phyloP scores from a whole-genome alignment of 2,329 filamentous ascomycete genomes.

The Chrysoporthe cubensis region DNA sequence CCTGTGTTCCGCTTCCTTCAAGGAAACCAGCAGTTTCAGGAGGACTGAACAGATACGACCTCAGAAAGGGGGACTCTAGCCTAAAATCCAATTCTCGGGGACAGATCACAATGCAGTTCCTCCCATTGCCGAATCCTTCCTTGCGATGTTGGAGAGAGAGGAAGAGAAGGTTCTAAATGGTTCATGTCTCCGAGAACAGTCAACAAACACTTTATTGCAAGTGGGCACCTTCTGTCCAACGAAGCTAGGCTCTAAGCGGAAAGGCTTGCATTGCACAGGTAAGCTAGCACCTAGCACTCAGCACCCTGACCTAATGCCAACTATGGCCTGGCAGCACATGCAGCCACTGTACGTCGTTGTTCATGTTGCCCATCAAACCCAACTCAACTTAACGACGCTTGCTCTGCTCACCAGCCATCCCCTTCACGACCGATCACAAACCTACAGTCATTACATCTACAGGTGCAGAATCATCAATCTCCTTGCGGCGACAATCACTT shows the following conservation, averaged over 20 bases:
- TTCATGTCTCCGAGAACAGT: slow-evolving; percentile 6
- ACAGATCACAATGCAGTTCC: not conserved
- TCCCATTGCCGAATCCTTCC: slow-evolving; percentile 3
- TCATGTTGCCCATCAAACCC: slow-evolving; percentile 1
- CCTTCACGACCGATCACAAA: not conserved
- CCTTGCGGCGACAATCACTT: not conserved
- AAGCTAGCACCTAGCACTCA: slow-evolving; percentile 6
- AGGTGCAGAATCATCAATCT: not conserved
- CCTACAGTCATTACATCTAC: not conserved
- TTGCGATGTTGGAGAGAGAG: slow-evolving; percentile 6
- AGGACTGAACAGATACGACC: slow-evolving; percentile 2
- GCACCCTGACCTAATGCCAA: slow-evolving; percentile 12
- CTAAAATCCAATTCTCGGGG: not conserved
- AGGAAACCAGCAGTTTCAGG: not conserved
- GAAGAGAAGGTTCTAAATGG: slow-evolving; percentile 5
- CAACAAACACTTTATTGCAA: slow-evolving; percentile 21
- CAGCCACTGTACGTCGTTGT: slow-evolving; percentile 1
- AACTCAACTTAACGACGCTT: not conserved
- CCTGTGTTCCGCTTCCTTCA: not conserved
- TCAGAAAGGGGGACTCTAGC: slow-evolving; percentile 7
- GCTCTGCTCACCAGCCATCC: not conserved
- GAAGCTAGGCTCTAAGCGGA: slow-evolving; percentile 2
- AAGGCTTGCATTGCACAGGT: slow-evolving; percentile 3
- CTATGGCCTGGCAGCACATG: slow-evolving; percentile 3
- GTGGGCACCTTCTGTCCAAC: slow-evolving; percentile 5